Base-by-base conservation (phyloP, 2,329 filamentous ascomycete genomes). In the Botrytis aclada region DNA sequence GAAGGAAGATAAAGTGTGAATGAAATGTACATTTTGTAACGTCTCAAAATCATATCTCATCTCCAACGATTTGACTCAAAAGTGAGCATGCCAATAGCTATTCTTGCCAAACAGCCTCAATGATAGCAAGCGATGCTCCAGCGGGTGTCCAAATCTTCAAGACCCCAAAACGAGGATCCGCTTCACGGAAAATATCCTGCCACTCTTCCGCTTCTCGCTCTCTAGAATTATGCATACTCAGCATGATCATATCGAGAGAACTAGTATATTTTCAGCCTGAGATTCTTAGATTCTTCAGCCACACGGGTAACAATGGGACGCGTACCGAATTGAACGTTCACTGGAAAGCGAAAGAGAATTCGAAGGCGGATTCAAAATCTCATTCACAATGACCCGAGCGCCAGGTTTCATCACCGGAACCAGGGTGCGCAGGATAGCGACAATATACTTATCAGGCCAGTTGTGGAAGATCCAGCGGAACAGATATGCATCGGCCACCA, bases 401-500 rank as follows among this genome's bases (percentile, higher is more conserved):
- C 69, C 58, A 34, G 22, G 29, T 34, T 37, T 63, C 58, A 71
- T 29, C 9, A 58, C 69, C 9, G 58, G 69, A 25, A 70, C 20
- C 18, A 70, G 32, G 0, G 56, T 39, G 7, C 54, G n/a, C 12
- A 71, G 16, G 12, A 71, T 71, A 29, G 32, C n/a, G 10, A 16
- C 29, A 8, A 37, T 29, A 54, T 71, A 61, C 4, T 62, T 45
- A 63, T 71, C 69, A 25, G 45, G 34, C 69, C 69, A 71, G 25
- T 56, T 45, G 39, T 64, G 69, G 20, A 71, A 63, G 43, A 71
- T 54, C 34, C 56, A 47, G 25, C 69, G 69, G 16, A 61, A 71
- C 5, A 51, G 41, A 71, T 71, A 71, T 39, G 56, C 56, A 51
- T 71, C 69, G 10, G 58, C 69, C 4, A 32, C 20, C 20, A 63